Base-by-base conservation (phyloP, 495 filamentous ascomycete species). In the Penicillium verhagenii region DNA sequence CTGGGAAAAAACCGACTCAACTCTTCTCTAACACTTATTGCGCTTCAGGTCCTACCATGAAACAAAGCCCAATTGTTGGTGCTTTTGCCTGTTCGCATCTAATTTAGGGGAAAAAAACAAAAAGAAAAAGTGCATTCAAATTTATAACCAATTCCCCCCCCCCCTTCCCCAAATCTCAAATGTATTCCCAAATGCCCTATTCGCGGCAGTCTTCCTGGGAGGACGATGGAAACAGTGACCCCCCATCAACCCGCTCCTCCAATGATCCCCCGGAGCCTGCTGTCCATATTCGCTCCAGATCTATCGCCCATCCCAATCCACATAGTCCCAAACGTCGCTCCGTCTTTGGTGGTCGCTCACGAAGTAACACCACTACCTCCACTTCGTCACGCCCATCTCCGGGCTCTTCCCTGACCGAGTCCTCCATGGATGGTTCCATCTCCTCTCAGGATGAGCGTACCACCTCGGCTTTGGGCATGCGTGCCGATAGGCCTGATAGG, bases 351-450 rank as follows among this genome's bases (percentile, higher is more conserved):
- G 72, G 72, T 35, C 72, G 75, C 25, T 73, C 75, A 2, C 60
- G 75, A 53, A 77, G 73, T 57, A 78, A 78, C 37, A 78, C 75
- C 18, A 74, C 73, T 18, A 74, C 64, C 25, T 70, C 73, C 2
- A 70, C 69, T 23, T 71, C 69, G 6, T 73, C 72, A 3, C 68
- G 67, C 35, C 70, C 63, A 23, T 74, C 72, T 18, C 72, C 73
- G 9, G 59, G 61, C 18, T 75, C 71, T 10, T 75, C 75, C 16
- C 70, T 76, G 69, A 69, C 67, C 33, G n/a, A n/a, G n/a, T 76
- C 71, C 7, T 31, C 50, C 25, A 56, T 58, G 21, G 73, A 75
- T 38, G 61, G 64, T 37, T 59, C 59, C 0, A 52, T 39, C 14
- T 47, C 52, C 6, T 58, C 64, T 1, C 67, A 68, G 21, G 72